These are phyloP conservation scores for Chlorella sp. DNA, from an alignment of 139 green algal genomes.

Conservation along the genomic window DNA sequence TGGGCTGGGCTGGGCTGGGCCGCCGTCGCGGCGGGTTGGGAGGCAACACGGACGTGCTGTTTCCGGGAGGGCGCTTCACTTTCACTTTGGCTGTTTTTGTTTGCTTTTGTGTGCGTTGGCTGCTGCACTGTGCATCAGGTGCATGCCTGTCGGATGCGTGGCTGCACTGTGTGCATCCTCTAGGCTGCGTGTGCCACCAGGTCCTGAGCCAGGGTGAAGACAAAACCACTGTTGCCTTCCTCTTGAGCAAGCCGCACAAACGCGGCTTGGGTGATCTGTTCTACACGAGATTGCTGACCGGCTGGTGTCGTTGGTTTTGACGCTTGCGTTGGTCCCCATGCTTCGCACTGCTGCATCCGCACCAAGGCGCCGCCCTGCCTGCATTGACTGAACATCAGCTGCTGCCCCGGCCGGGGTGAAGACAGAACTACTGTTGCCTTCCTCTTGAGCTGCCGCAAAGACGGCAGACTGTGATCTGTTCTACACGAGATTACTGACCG, in stretches of 20 bases:
- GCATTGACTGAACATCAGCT: not conserved
- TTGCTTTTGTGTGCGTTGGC: not conserved
- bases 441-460: slow-evolving; percentile 9
- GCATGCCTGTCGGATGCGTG: no score
- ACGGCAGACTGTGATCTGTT: slow-evolving; percentile 21
- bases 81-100: not conserved
- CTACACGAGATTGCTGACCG: slow-evolving; percentile 50
- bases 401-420: not conserved
- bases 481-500: slow-evolving; percentile 50
- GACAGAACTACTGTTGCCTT: slow-evolving; percentile 2
- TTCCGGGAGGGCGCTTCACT: no score
- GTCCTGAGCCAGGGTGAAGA: not conserved
- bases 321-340: no score
- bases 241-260: no score
- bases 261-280: slow-evolving; percentile 3
- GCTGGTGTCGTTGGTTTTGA: not conserved
- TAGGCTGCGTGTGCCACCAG: no score
- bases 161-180: no score
- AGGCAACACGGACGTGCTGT: no score
- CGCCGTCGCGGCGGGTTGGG: no score
- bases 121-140: not conserved
- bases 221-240: not conserved
- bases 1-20: no score
- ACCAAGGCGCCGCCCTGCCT: not conserved
- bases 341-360: no score